Conservation (phyloP, 2,329 filamentous ascomycete species). For the Pseudocercospora vitis region DNA sequence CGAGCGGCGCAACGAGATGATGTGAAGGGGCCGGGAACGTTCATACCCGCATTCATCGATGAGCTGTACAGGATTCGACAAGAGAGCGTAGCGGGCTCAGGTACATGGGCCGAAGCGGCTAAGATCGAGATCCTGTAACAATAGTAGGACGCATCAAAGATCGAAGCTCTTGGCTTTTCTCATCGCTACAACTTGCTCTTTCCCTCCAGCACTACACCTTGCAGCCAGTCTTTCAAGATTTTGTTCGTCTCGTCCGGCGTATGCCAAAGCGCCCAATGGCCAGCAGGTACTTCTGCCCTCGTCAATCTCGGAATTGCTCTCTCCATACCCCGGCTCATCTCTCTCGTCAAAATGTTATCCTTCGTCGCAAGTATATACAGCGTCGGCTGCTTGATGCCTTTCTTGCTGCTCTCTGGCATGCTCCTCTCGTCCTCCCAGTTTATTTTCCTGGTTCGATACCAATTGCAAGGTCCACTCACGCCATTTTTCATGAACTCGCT, state of each 20-base stretch:
- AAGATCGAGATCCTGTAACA: conserved; percentile 47
- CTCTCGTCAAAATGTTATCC: conserved; percentile 71
- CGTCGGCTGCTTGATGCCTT: conserved; percentile 50
- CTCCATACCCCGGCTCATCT: conserved; percentile 72
- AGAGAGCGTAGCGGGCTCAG: conserved; percentile 50
- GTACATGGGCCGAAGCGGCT: conserved; percentile 55
- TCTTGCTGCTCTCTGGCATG: conserved; percentile 23
- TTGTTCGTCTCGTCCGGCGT: conserved; percentile 68
- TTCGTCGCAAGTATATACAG: conserved; percentile 72
- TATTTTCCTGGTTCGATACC: conserved; percentile 69
- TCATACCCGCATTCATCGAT: conserved; percentile 83
- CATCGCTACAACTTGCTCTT: conserved; percentile 46
- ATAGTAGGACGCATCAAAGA: neutral
- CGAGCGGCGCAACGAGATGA: conserved; percentile 57
- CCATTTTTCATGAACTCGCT: conserved; percentile 69
- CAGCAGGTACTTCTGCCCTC: conserved; percentile 63
- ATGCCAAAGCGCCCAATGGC: conserved; percentile 84
- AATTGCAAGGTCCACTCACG: conserved; percentile 68
- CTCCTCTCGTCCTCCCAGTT: conserved; percentile 74
- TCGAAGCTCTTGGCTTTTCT: neutral
- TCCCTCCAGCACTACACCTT: conserved; percentile 52
- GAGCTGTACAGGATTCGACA: conserved; percentile 56
- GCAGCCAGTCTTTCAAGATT: conserved; percentile 67
- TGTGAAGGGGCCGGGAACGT: conserved; percentile 79
- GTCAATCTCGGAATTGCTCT: conserved; percentile 64